Evolutionary conservation across 345 rosid genomes (phyloP).

Genomic region (Ailanthus altissimus): DNA sequence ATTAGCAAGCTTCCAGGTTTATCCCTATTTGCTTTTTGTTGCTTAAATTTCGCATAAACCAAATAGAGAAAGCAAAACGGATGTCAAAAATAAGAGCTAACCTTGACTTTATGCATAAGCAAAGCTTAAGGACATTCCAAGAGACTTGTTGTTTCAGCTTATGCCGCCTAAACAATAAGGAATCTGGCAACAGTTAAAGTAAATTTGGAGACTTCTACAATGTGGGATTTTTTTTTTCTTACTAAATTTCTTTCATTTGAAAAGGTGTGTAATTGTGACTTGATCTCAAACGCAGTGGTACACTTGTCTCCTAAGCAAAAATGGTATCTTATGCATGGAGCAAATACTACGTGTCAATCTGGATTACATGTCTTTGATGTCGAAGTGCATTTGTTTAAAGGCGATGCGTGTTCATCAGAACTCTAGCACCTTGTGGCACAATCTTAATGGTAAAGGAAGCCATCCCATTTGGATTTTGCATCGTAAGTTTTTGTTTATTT

Average conservation of each 20-base stretch:
- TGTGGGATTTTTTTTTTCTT: background rate
- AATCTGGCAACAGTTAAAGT: conserved; percentile 2
- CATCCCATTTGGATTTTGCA: background rate
- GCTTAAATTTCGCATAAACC: background rate
- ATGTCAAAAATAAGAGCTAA: background rate
- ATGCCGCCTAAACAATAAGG: background rate
- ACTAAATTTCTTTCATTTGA: background rate
- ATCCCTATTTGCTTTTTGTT: background rate
- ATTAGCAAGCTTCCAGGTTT: background rate
- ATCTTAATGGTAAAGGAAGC: background rate
- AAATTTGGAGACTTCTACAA: background rate
- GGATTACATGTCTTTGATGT: background rate
- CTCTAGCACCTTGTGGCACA: background rate
- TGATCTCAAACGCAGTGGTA: background rate
- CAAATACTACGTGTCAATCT: background rate
- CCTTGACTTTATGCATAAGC: background rate
- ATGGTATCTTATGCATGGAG: background rate
- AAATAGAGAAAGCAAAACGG: background rate
- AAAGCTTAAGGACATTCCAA: background rate
- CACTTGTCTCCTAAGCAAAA: background rate
- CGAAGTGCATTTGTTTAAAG: background rate
- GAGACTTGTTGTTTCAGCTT: background rate
- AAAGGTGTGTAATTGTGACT: background rate
- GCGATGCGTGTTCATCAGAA: background rate
- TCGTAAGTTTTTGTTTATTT: background rate